A percentile compares a stretch with the other conserved stretches of the same genome.
These are phyloP conservation scores for Kwoniella botswanensis DNA, from an alignment of 768 basidiomycete species.

Conservation along the genomic window DNA sequence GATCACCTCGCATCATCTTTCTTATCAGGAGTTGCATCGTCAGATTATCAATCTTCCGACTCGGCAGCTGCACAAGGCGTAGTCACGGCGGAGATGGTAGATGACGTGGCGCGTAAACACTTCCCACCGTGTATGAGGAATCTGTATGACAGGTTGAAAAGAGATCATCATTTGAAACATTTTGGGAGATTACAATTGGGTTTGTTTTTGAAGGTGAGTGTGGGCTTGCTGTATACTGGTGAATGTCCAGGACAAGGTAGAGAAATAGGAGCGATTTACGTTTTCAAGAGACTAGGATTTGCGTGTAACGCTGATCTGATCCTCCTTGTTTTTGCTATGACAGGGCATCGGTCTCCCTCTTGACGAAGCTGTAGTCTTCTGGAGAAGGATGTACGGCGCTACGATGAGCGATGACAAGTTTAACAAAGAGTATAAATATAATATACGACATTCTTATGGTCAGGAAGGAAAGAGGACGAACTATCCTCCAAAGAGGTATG, in stretches of 20 bases:
- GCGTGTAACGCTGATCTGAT: not conserved
- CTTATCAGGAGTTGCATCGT: conserved; percentile 79
- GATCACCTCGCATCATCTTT: conserved; percentile 92
- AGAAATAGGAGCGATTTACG: no score
- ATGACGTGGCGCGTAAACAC: conserved; percentile 80
- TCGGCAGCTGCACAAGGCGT: conserved; percentile 65
- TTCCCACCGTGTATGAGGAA: conserved; percentile 96
- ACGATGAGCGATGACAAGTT: conserved; percentile 88
- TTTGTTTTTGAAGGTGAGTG: conserved; percentile 85
- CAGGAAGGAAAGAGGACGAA: conserved; percentile 93
- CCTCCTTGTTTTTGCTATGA: not conserved
- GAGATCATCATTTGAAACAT: conserved; percentile 88
- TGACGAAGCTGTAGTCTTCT: conserved; percentile 91
- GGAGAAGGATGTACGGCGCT: conserved; percentile 77
- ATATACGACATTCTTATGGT: conserved; percentile 93
- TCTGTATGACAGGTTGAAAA: conserved; percentile 75
- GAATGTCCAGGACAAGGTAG: not conserved
- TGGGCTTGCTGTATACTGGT: not conserved
- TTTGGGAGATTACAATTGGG: conserved; percentile 89
- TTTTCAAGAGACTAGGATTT: not conserved
- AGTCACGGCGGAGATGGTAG: conserved; percentile 92
- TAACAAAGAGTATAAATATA: conserved; percentile 97
- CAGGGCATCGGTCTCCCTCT: conserved; percentile 91
- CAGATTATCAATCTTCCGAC: conserved; percentile 59
- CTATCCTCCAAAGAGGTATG: conserved; percentile 87